These are phyloP conservation scores for Penicillium macrosclerotiorum DNA, from an alignment of 495 filamentous ascomycete genomes.

Conservation along the genomic window DNA sequence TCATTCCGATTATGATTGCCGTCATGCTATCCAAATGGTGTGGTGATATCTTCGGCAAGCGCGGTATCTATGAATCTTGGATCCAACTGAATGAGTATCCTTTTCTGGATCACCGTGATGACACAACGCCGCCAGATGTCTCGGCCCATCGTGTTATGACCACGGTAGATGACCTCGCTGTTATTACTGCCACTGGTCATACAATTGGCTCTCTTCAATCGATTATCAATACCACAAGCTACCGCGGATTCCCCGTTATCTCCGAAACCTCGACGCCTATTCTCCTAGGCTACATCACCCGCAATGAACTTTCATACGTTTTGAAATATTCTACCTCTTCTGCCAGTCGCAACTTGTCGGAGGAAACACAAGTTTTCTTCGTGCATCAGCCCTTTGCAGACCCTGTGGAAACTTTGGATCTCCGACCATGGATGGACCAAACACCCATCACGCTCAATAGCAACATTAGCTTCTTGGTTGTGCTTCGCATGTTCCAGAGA, in stretches of 20 bases:
- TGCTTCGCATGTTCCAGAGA: conserved; percentile 88
- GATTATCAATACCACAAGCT: conserved; percentile 69
- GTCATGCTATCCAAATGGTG: conserved; percentile 99
- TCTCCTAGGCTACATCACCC: conserved; percentile 89
- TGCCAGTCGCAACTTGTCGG: conserved; percentile 54
- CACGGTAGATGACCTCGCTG: conserved; percentile 80
- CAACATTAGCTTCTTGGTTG: conserved; percentile 70
- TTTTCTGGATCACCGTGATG: conserved; percentile 91
- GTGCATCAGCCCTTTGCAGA: conserved; percentile 79
- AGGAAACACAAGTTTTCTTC: conserved; percentile 79
- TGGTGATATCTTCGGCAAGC: conserved; percentile 89
- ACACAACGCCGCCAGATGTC: conserved; percentile 76
- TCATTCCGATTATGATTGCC: conserved; percentile 98
- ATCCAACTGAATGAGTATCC: conserved; percentile 96
- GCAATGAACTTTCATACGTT: conserved; percentile 83
- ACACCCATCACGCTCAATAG: conserved; percentile 88
- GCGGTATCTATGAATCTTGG: conserved; percentile 97
- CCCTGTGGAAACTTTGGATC: conserved; percentile 73
- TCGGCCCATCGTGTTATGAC: conserved; percentile 87
- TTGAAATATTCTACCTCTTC: conserved; percentile 50
- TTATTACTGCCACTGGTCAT: conserved; percentile 79
- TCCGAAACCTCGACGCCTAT: conserved; percentile 64
- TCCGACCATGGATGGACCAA: conserved; percentile 97
- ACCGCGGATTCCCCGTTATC: conserved; percentile 92
- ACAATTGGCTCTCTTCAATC: conserved; percentile 75